These are phyloP conservation scores for Ensete ventricosum DNA, from an alignment of 176 grass and related monocot genomes.

Conservation along the genomic window DNA sequence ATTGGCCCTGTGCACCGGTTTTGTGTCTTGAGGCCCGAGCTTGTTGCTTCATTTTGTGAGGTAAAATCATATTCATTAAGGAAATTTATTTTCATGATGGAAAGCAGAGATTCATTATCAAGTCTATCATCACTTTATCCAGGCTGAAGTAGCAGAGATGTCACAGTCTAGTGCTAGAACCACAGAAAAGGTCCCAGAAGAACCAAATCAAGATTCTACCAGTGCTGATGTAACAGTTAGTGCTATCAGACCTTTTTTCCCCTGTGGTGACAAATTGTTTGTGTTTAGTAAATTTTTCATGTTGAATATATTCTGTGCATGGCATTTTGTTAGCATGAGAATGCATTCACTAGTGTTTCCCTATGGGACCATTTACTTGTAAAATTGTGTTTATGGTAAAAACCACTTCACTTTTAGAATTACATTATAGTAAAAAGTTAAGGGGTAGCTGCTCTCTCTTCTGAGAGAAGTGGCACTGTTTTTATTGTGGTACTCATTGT, in stretches of 20 bases:
- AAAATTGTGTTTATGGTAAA: too few species aligned
- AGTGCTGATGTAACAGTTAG: constrained; percentile 30
- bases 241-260: neutral
- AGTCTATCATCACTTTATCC: constrained; percentile 12
- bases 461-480: too few species aligned
- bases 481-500: too few species aligned
- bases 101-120: constrained; percentile 9
- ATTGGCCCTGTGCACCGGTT: constrained; percentile 80
- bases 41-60: constrained; percentile 76
- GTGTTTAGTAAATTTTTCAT: neutral
- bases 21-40: constrained; percentile 87
- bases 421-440: too few species aligned
- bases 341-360: too few species aligned
- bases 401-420: too few species aligned
- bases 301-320: neutral
- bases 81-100: constrained; percentile 1
- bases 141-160: constrained; percentile 38
- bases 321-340: too few species aligned
- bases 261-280: too few species aligned
- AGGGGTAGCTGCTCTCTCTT: too few species aligned
- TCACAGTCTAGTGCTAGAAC: constrained; percentile 13
- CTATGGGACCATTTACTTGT: too few species aligned
- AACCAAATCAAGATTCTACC: constrained; percentile 21
- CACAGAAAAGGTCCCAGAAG: constrained; percentile 11
- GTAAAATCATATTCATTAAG: constrained; percentile 30